Percentiles rank a stretch among this genome's conserved stretches.
Conservation (phyloP, 2,329 filamentous ascomycete genomes). For the Monosporascus sp. region DNA sequence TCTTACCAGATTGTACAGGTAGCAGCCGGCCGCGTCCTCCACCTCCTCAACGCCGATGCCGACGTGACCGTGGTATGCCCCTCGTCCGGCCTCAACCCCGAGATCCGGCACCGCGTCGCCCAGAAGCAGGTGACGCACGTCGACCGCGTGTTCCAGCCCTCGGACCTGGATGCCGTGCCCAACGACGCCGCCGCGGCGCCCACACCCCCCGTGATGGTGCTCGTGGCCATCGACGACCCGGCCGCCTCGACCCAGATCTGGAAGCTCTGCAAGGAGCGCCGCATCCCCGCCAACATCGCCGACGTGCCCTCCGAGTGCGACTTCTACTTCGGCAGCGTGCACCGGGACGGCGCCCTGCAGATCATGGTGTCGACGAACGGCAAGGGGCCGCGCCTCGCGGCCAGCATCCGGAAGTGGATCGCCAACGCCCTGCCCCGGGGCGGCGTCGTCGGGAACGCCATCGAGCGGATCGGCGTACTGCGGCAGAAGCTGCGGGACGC, state of each 20-base stretch:
- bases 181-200: neutral
- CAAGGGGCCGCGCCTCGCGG: constrained; percentile 87
- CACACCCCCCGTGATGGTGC: constrained; percentile 65
- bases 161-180: constrained; percentile 68
- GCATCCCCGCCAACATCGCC: constrained; percentile 89
- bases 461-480: constrained; percentile 76
- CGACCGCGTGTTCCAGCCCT: constrained; percentile 77
- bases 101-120: constrained; percentile 77
- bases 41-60: constrained; percentile 88
- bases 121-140: constrained; percentile 72
- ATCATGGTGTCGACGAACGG: constrained; percentile 99
- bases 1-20: constrained; percentile 53
- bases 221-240: constrained; percentile 90
- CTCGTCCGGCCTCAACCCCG: constrained; percentile 72
- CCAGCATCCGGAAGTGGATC: constrained; percentile 78
- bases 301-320: constrained; percentile 96
- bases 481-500: constrained; percentile 72
- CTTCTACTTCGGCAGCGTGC: constrained; percentile 96
- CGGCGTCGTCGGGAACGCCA: constrained; percentile 79
- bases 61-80: constrained; percentile 83
- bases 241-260: constrained; percentile 86
- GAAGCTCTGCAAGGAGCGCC: constrained; percentile 82
- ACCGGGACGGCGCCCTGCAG: constrained; percentile 91
- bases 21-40: constrained; percentile 87
- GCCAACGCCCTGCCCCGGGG: constrained; percentile 70